Base-by-base conservation (phyloP, 495 filamentous ascomycete species). In the Hypoxylon crocopeplum region DNA sequence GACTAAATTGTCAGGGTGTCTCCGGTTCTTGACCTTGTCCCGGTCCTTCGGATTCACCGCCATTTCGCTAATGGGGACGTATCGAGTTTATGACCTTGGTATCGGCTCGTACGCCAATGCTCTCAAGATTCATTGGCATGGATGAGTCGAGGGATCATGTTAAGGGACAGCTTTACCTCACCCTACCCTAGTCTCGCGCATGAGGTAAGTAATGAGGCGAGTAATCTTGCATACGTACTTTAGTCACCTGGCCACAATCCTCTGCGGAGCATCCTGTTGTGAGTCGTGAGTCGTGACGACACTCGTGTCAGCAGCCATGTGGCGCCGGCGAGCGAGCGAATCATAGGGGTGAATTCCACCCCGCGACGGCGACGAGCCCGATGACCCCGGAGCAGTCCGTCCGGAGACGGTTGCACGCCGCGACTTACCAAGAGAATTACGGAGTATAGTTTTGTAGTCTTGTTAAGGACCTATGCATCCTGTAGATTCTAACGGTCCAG, bases 1-100 rank as follows among this genome's bases (percentile, higher is more conserved):
- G n/a, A n/a, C n/a, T 11, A n/a, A 29, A 42, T 20, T 20, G n/a
- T 29, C 36, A 13, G 27, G 22, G 33, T 11, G 13, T 5, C 12
- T 60, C 37, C 25, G 11, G 33, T 15, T 16, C 38, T 45, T 50
- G 46, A 12, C 16, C 33, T 42, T 49, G 54, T 58, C 30, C 54
- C 32, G 45, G 37, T 44, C 42, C 13, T 48, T 33, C 17, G 33
- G 58, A 42, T 62, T 62, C 58, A 62, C 58, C 58, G 58, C 58
- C 40, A 55, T 50, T 62, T 61, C 21, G 20, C 16, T 27, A 32
- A 8, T 34, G 29, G 17, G 27, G 1, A 7, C 13, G 15, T 25
- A 45, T 19, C 27, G n/a, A 45, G 29, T 32, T 15, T 38, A 5
- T 32, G 15, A 7, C 15, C 12, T 38, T 38, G 25, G 22, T 5